Evolutionary conservation across 371 early-diverging fungal species (phyloP), one percentile per base, ranked within the genome.

Genomic region (Circinella umbellata): DNA sequence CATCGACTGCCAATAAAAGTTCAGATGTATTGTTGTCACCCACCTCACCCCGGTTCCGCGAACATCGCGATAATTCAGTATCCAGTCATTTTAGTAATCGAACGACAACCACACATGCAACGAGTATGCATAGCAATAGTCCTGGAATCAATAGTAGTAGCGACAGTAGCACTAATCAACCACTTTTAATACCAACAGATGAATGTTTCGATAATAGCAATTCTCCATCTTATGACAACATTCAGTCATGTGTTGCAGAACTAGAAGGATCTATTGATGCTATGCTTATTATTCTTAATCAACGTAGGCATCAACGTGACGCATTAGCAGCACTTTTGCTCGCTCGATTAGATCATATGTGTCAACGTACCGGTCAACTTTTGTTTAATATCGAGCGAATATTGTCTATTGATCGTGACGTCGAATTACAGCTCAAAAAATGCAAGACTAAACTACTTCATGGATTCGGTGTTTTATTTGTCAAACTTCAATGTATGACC

Each of bases 401-500:
- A 1, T 69, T 71, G 63, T 70, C 74, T 11, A 9, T 11, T 6
- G 71, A 71, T 18, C 46, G 61, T 15, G 35, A 27, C 0, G 37
- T 38, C 14, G 61, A 70, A 46, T 51, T 51, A 17, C 61, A 27
- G 11, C 62, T 73, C 51, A 4, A 27, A 3, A 68, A 70, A 0
- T 72, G 74, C 37, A 76, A 74, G 38, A 83, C 87, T 47, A 69
- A 79, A 0, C 69, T 93, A 15, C 86, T 87, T 73, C 89, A 90
- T 68, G 81, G 82, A 27, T 81, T 93, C 34, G 89, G 91, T 0
- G 72, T 86, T 3, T 73, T 93, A 13, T 88, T 92, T 55, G 87
- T 84, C 75, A 80, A 84, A 7, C 80, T 90, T 17, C 90, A 90
- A 66, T 72, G 80, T 10, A 80, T 90, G 1, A 90, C 91, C 5